These are phyloP conservation scores for Ascochyta viciae-villosae DNA, from an alignment of 2,329 filamentous ascomycete genomes.

Conservation along the genomic window DNA sequence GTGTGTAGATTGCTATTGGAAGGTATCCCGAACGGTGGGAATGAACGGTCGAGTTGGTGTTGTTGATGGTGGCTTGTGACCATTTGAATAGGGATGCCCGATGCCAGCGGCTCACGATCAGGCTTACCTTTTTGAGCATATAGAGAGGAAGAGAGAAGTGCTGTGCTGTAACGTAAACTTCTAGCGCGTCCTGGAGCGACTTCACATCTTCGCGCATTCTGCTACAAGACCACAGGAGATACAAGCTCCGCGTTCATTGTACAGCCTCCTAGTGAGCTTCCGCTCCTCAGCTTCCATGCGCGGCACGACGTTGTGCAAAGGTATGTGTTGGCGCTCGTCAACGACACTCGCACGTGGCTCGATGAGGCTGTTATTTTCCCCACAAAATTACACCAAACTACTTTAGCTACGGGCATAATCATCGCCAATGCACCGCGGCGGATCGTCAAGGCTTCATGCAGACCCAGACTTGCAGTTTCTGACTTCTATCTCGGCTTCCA, in stretches of 20 bases:
- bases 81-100: conserved; percentile 14
- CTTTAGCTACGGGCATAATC: conserved; percentile 7
- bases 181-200: neutral
- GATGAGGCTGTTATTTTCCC: conserved; percentile 15
- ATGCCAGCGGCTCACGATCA: neutral
- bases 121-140: conserved; percentile 8
- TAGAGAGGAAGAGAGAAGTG: conserved; percentile 8
- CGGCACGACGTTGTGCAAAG: conserved; percentile 2
- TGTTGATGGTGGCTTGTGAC: conserved; percentile 32
- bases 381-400: conserved; percentile 11
- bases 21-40: conserved; percentile 14
- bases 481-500: conserved; percentile 10
- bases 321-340: conserved; percentile 2
- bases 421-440: conserved; percentile 15
- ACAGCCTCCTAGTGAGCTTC: neutral
- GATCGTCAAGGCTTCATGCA: conserved; percentile 17
- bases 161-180: conserved; percentile 3
- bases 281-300: neutral
- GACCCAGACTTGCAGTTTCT: conserved; percentile 6
- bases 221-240: neutral
- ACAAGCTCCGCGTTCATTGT: neutral
- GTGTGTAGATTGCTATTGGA: conserved; percentile 17
- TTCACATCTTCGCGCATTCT: neutral
- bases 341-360: conserved; percentile 4
- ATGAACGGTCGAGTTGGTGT: conserved; percentile 14